Percentiles rank a stretch among this genome's conserved stretches.
These are phyloP conservation scores for Phytophthora niederhauseri DNA, from an alignment of 352 stramenopile genomes.

Conservation along the genomic window DNA sequence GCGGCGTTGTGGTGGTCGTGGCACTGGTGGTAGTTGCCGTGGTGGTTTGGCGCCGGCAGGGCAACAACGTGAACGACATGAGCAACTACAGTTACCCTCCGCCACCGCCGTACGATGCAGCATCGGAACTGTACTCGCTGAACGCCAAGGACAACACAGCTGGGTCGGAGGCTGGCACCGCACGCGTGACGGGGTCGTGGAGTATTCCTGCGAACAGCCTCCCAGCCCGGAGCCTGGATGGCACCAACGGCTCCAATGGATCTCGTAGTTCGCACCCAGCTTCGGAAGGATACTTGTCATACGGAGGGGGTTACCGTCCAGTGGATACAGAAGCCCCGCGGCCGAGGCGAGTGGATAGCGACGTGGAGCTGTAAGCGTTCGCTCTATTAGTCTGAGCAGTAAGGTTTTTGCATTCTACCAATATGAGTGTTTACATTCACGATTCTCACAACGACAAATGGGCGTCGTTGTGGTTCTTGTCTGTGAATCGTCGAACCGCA, in stretches of 20 bases:
- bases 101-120: constrained; percentile 56
- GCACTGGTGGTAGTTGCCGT: constrained; percentile 48
- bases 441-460: background rate
- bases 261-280: constrained; percentile 43
- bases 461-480: no score
- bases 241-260: constrained; percentile 41
- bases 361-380: constrained; percentile 56
- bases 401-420: background rate
- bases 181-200: constrained; percentile 28
- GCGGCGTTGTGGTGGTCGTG: constrained; percentile 51
- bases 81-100: constrained; percentile 54
- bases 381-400: background rate
- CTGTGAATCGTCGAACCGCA: no score
- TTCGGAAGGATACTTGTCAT: constrained; percentile 23
- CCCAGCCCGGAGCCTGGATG: constrained; percentile 43
- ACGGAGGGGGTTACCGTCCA: constrained; percentile 34
- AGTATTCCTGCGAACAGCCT: constrained; percentile 27
- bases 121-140: constrained; percentile 37
- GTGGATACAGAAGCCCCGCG: constrained; percentile 32
- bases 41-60: constrained; percentile 43
- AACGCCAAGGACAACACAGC: constrained; percentile 28
- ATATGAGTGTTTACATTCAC: background rate
- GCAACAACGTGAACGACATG: constrained; percentile 27
- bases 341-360: constrained; percentile 57
- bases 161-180: constrained; percentile 23